Evolutionary conservation across 345 rosid species (phyloP), one percentile per base, ranked within the genome.

Genomic region (Brassica nigra): DNA sequence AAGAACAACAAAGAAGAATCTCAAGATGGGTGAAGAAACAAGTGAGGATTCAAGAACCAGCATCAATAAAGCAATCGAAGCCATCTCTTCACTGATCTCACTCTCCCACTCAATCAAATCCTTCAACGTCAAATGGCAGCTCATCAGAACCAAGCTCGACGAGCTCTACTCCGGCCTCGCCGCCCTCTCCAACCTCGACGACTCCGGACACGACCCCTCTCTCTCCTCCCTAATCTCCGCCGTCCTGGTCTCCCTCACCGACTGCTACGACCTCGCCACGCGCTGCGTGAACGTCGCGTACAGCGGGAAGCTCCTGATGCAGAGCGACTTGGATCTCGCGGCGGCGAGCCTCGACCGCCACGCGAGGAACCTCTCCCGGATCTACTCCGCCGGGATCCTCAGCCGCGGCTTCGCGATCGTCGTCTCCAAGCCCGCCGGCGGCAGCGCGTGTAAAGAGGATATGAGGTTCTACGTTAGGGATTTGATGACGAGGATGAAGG

Each of bases 241-340:
- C 54, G 77, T 88, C 8, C 66, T 85, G 31, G 77, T 29, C 52
- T 83, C 96, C 8, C 81, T 84, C 14, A 79, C 73, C 16, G 89
- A 87, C 58, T 86, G 93, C 47, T 73, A 55, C 78, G 90, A 86
- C 83, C 94, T 91, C 52, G 98, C 94, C 6, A 81, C 89, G 58
- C 81, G 88, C 12, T 95, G 99, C 70, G 79, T 88, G 71, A 89
- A 89, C 84, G 84, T 88, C 68, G 85, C 93, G 5, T 92, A 84
- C 87, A 85, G 88, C 65, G 99, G 99, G 15, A 92, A 92, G 92
- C 96, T 95, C 14, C 80, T 92, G 87, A 95, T 95, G 99, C 98
- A 95, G 86, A 92, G 98, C 71, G 94, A 93, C 83, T 83, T 95
- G 70, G 98, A 95, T 77, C 83, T 89, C 3, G 65, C 91, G 63